Percentiles rank a stretch among this genome's conserved stretches.
These are phyloP conservation scores for Azolla pinnata DNA, from an alignment of 75 land plant genomes.

Conservation along the genomic window DNA sequence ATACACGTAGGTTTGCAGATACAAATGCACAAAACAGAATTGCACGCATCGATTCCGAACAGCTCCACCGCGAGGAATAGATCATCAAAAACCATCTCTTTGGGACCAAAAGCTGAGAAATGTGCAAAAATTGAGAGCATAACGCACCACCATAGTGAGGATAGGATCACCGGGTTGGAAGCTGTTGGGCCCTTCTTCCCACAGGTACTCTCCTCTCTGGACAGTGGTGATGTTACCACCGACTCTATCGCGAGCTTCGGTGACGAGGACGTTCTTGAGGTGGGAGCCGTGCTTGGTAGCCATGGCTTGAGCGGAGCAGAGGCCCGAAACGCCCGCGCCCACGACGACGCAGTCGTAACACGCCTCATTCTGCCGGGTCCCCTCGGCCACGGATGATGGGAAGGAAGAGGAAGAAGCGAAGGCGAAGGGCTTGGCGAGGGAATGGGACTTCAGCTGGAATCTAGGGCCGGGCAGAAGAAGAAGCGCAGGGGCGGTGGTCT, in stretches of 20 bases:
- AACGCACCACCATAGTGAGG: conserved; percentile 63
- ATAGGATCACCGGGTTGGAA: conserved; percentile 91
- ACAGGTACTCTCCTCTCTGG: conserved; percentile 73
- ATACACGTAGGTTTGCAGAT: too few relatives aligned
- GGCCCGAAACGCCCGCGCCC: conserved; percentile 83
- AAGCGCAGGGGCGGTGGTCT: too few relatives aligned
- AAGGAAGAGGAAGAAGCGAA: too few relatives aligned
- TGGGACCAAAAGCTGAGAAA: too few relatives aligned
- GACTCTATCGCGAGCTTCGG: conserved; percentile 75
- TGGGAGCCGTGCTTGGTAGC: conserved; percentile 37
- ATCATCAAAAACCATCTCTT: too few relatives aligned
- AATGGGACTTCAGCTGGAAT: too few relatives aligned
- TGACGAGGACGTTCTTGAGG: conserved; percentile 44
- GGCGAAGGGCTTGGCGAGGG: too few relatives aligned
- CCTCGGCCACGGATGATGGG: conserved; percentile 1
- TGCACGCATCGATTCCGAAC: too few relatives aligned
- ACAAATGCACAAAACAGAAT: too few relatives aligned
- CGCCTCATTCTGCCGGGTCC: background rate
- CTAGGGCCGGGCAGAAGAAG: too few relatives aligned
- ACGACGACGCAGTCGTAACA: conserved; percentile 75
- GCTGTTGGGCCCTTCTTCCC: conserved; percentile 99
- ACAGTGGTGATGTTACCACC: conserved; percentile 83
- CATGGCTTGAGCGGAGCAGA: conserved; percentile 81
- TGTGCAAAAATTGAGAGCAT: background rate
- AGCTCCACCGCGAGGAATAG: too few relatives aligned